Base-by-base conservation (phyloP, 2,329 filamentous ascomycete species). In the Hawksworthiomyces lignivorus region DNA sequence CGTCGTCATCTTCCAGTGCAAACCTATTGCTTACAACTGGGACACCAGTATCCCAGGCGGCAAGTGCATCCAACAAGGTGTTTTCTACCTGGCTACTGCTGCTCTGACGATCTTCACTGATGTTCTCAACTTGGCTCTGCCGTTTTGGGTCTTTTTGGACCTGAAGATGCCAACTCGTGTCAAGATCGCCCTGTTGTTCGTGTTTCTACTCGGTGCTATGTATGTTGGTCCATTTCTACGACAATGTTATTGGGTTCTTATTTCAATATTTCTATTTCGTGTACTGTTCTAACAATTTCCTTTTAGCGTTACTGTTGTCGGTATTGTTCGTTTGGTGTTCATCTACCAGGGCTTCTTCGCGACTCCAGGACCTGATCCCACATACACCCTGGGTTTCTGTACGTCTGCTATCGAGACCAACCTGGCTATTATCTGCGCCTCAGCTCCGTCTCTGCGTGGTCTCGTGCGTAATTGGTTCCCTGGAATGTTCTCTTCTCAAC, bases 91-190 rank as follows among this genome's bases (percentile, higher is more conserved):
- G 18, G 58, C 58, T 39, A 59, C 54, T 4, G 62, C 68, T 1
- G 59, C 48, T 1, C 55, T 70, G 36, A 70, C 67, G 41, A 69
- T 73, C 22, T 45, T 59, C 1, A 60, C 67, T 18, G 69, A 73
- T 46, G 15, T 67, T 5, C 51, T 62, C 36, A 65, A 69, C 36
- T 57, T 71, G 24, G 53, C 56, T 1, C 48, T 72, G 4, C 68
- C 69, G 0, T 56, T 70, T 9, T 58, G 52, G 50, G 52, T 60
- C 20, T 57, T 62, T 24, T 43, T 52, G 3, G 52, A 53, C 15
- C 56, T 61, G 15, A 55, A 54, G 37, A 57, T 60, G 35, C 55
- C 53, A 7, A 47, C 43, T 21, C 51, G 55, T 22, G 49, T 54
- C 21, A 62, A 61, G 48, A 41, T 56, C 7, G 55, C 51, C 8